These are phyloP conservation scores for Penicillium corylophilum DNA, from an alignment of 2,329 filamentous ascomycete genomes.

Conservation along the genomic window DNA sequence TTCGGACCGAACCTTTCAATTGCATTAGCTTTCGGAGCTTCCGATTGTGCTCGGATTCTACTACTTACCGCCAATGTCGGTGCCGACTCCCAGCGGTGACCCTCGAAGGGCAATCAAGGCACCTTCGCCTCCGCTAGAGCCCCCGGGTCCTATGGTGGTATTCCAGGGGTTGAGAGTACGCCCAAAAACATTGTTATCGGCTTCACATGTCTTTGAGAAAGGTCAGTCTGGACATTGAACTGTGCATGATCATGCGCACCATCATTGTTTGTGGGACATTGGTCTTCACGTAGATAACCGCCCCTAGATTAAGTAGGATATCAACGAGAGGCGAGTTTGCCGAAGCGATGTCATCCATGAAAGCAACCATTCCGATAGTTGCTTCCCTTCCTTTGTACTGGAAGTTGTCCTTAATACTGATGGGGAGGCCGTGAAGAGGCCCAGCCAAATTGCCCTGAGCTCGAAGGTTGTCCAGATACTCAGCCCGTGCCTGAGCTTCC, in stretches of 20 bases:
- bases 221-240: neutral
- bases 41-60: neutral
- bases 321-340: conserved; percentile 21
- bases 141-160: conserved; percentile 32
- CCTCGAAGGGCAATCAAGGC: conserved; percentile 62
- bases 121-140: conserved; percentile 52
- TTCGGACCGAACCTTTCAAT: conserved; percentile 31
- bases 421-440: conserved; percentile 32
- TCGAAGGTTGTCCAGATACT: conserved; percentile 25
- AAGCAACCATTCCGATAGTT: conserved; percentile 18
- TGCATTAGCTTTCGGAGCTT: neutral
- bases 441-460: conserved; percentile 26
- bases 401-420: conserved; percentile 41
- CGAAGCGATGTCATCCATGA: conserved; percentile 13
- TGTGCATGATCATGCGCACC: conserved; percentile 48
- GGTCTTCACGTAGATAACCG: conserved; percentile 50
- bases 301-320: conserved; percentile 19
- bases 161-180: conserved; percentile 43
- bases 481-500: conserved; percentile 24
- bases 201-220: conserved; percentile 30
- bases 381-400: conserved; percentile 17
- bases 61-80: conserved; percentile 54
- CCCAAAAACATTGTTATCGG: conserved; percentile 45
- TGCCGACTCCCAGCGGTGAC: conserved; percentile 62
- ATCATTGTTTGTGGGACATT: conserved; percentile 57